These are phyloP conservation scores for Ustilago shanxiensis DNA, from an alignment of 1,284 basidiomycete species.

Conservation along the genomic window DNA sequence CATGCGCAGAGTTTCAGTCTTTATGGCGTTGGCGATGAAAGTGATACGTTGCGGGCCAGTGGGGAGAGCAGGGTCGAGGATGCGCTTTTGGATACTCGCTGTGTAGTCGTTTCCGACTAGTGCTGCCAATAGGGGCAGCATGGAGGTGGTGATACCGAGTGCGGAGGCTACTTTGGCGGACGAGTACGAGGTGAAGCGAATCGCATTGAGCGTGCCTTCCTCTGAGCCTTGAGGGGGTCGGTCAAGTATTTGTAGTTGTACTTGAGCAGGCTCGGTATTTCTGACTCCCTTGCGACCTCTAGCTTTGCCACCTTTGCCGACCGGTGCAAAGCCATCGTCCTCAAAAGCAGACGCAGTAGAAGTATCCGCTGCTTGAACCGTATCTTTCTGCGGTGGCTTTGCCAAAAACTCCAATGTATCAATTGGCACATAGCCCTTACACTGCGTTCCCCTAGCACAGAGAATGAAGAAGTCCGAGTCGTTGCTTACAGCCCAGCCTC, in stretches of 20 bases:
- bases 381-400: constrained; percentile 14
- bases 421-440: constrained; percentile 58
- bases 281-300: constrained; percentile 20
- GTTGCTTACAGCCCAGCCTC: constrained; percentile 57
- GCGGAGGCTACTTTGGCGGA: constrained; percentile 49
- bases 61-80: constrained; percentile 53
- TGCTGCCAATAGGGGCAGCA: constrained; percentile 59
- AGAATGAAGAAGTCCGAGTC: constrained; percentile 65
- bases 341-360: constrained; percentile 17
- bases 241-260: constrained; percentile 2
- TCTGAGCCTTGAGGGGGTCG: constrained; percentile 18
- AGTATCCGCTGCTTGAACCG: not conserved
- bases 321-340: constrained; percentile 58
- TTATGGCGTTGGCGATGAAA: constrained; percentile 45
- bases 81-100: constrained; percentile 37
- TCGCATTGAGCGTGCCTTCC: constrained; percentile 20
- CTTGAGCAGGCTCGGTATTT: not conserved
- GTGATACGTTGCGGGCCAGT: constrained; percentile 41
- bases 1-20: constrained; percentile 48
- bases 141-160: constrained; percentile 47
- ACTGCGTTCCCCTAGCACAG: constrained; percentile 50
- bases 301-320: constrained; percentile 36
- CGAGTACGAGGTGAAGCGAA: constrained; percentile 54
- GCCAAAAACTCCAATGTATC: constrained; percentile 55
- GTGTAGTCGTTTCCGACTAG: constrained; percentile 64